These are phyloP conservation scores for Nakaseomyces sp. DNA, from an alignment of 1,139 yeast species.

Conservation along the genomic window DNA sequence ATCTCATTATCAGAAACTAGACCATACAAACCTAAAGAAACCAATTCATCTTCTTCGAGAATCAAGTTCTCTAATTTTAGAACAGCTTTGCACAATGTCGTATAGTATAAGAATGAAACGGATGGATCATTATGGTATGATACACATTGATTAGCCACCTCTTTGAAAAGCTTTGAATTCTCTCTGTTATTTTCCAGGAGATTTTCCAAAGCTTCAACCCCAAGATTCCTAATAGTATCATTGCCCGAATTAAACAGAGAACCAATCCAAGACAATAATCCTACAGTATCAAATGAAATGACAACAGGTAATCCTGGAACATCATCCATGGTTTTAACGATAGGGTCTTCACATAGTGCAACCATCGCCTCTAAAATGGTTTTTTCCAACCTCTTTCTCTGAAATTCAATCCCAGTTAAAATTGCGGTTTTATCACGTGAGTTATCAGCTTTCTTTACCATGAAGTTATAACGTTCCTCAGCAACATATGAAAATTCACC, in stretches of 20 bases:
- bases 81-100: conserved; percentile 55
- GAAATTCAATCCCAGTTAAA: conserved; percentile 73
- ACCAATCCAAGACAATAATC: conserved; percentile 70
- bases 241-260: conserved; percentile 52
- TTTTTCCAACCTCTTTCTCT: conserved; percentile 59
- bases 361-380: conserved; percentile 83
- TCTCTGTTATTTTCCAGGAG: conserved; percentile 53
- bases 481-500: conserved; percentile 58
- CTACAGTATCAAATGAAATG: conserved; percentile 62
- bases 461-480: conserved; percentile 56
- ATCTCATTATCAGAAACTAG: conserved; percentile 28
- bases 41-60: conserved; percentile 30
- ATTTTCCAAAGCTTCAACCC: conserved; percentile 63
- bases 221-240: conserved; percentile 55
- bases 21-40: conserved; percentile 30
- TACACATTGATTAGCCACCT: conserved; percentile 63
- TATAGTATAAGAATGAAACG: conserved; percentile 60
- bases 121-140: conserved; percentile 43
- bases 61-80: conserved; percentile 24
- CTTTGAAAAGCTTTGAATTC: conserved; percentile 48
- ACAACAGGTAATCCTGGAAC: conserved; percentile 33
- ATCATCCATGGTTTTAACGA: conserved; percentile 43
- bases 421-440: conserved; percentile 36
- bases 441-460: conserved; percentile 42
- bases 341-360: conserved; percentile 58